Conservation (phyloP, 805 yeast genomes). For the Kodamaea neixiangensis region DNA sequence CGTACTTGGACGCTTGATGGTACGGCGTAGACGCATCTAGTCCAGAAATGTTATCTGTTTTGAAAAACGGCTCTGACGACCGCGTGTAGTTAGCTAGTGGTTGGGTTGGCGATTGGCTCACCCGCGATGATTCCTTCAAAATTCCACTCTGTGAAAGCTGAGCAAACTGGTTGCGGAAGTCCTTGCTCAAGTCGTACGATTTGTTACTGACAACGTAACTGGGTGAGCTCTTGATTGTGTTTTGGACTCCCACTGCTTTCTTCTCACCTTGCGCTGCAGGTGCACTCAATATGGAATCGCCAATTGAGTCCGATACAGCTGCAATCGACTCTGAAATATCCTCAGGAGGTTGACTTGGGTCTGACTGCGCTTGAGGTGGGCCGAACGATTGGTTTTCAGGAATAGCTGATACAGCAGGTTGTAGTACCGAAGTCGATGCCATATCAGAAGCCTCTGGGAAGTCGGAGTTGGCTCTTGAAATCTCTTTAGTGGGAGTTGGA, state of each 20-base stretch:
- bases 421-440: too few species aligned
- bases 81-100: conserved; percentile 3
- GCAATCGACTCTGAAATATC: neutral
- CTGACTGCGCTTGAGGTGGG: too few species aligned
- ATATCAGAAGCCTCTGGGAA: too few species aligned
- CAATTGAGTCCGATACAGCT: neutral
- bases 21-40: conserved; percentile 6
- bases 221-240: conserved; percentile 4
- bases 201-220: neutral
- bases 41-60: conserved; percentile 1
- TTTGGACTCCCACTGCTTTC: neutral
- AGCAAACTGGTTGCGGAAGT: conserved; percentile 1
- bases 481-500: too few species aligned
- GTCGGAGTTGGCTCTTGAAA: too few species aligned
- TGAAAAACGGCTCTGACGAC: conserved; percentile 6
- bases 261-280: neutral
- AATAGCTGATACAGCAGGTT: too few species aligned
- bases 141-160: conserved; percentile 8
- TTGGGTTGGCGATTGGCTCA: conserved; percentile 1
- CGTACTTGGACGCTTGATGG: neutral
- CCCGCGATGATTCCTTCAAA: neutral
- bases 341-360: neutral
- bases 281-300: neutral
- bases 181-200: conserved; percentile 4
- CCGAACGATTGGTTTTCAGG: too few species aligned